These are phyloP conservation scores for Linum lewisii DNA, from an alignment of 345 rosid species.

Conservation along the genomic window DNA sequence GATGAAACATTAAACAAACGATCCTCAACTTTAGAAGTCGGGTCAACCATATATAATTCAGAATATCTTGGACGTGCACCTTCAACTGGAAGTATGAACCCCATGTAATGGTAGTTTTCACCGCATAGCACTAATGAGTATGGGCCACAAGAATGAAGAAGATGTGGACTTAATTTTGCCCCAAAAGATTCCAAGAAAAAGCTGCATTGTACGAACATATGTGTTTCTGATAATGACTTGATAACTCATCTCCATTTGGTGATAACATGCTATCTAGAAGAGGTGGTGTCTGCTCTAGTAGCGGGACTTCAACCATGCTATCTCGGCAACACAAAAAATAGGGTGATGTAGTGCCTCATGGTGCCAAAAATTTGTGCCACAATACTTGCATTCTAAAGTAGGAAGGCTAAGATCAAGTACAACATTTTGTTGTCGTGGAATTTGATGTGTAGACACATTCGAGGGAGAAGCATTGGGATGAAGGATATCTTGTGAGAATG, in stretches of 20 bases:
- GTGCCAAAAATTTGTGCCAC: too few relatives aligned
- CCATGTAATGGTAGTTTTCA: background rate
- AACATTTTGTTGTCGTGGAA: too few relatives aligned
- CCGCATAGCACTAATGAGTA: background rate
- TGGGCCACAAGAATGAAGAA: background rate
- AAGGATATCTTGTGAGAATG: too few relatives aligned
- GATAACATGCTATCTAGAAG: background rate
- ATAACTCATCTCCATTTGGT: background rate
- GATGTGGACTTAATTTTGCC: background rate
- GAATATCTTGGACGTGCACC: too few relatives aligned
- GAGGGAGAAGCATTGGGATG: too few relatives aligned
- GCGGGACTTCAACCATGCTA: background rate
- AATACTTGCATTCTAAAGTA: too few relatives aligned
- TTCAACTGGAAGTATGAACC: background rate
- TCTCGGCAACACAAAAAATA: background rate
- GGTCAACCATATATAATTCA: background rate
- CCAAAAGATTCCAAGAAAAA: background rate
- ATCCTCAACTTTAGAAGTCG: background rate
- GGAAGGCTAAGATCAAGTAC: too few relatives aligned
- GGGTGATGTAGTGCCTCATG: too few relatives aligned
- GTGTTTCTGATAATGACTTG: background rate
- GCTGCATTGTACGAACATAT: background rate
- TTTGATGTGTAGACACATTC: too few relatives aligned
- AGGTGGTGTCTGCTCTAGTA: background rate
- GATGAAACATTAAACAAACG: background rate